phyloP scores from a whole-genome alignment of 1,284 basidiomycete species.

The Tilletia indica region DNA sequence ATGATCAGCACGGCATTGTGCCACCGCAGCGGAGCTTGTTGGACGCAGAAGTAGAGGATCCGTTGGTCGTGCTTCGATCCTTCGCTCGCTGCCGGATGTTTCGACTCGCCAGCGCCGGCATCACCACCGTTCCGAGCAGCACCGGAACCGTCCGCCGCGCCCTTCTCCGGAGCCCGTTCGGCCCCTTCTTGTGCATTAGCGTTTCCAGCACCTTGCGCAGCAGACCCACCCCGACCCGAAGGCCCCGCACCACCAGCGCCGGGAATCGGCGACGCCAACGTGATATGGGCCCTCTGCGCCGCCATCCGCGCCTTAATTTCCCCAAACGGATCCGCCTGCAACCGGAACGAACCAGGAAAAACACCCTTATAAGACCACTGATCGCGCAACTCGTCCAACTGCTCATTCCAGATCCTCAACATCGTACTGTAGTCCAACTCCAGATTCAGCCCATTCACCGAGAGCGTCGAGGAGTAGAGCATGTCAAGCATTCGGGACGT shows the following conservation, averaged over 20 bases:
- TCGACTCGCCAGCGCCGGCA: neutral
- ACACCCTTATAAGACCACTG: slow-evolving; percentile 61
- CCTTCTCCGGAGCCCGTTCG: neutral
- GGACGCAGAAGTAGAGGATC: slow-evolving; percentile 42
- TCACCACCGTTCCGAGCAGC: too few species aligned
- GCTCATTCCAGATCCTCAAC: slow-evolving; percentile 78
- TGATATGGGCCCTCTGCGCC: slow-evolving; percentile 1
- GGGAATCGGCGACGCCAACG: neutral
- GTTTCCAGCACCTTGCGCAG: neutral
- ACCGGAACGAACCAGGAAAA: slow-evolving; percentile 20
- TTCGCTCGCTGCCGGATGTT: slow-evolving; percentile 21
- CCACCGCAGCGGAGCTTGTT: slow-evolving; percentile 47
- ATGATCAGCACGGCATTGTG: slow-evolving; percentile 59
- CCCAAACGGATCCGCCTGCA: neutral
- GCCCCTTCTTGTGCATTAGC: neutral
- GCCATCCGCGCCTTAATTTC: slow-evolving; percentile 13
- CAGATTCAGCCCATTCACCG: slow-evolving; percentile 78
- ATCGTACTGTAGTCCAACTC: slow-evolving; percentile 82
- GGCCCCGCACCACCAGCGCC: neutral
- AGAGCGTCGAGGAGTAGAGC: slow-evolving; percentile 78
- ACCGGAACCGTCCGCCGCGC: too few species aligned
- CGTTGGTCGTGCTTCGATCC: slow-evolving; percentile 45
- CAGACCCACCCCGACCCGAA: neutral
- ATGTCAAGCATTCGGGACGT: slow-evolving; percentile 79
- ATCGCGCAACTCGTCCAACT: slow-evolving; percentile 70